These are phyloP conservation scores for Amanita rubescens DNA, from an alignment of 768 basidiomycete species.

Conservation along the genomic window DNA sequence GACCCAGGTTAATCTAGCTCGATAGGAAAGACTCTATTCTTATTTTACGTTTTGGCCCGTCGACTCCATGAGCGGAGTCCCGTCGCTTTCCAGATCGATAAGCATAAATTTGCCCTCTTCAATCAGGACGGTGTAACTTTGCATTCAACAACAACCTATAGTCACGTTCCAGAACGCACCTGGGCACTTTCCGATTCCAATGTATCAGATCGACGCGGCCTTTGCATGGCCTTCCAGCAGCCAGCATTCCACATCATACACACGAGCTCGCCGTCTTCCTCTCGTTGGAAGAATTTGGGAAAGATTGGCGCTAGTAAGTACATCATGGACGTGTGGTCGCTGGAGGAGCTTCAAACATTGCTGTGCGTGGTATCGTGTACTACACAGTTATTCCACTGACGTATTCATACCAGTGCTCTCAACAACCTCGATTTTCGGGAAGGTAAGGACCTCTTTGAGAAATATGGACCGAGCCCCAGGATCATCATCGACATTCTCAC, in stretches of 20 bases:
- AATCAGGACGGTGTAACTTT: background rate
- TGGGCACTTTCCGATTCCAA: constrained; percentile 1
- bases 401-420: constrained; percentile 7
- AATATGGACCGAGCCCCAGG: constrained; percentile 9
- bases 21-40: constrained; percentile 9
- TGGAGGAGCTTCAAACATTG: constrained; percentile 6
- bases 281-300: constrained; percentile 8
- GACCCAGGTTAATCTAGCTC: constrained; percentile 4
- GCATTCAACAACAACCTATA: background rate
- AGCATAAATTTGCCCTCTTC: constrained; percentile 2
- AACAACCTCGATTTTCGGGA: constrained; percentile 1
- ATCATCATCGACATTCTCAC: constrained; percentile 9
- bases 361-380: constrained; percentile 6
- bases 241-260: constrained; percentile 1
- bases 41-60: constrained; percentile 8
- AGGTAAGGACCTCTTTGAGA: constrained; percentile 8
- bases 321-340: constrained; percentile 9
- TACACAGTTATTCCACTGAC: constrained; percentile 7
- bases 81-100: constrained; percentile 7
- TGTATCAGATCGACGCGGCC: background rate
- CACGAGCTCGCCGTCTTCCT: constrained; percentile 7
- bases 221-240: background rate
- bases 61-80: constrained; percentile 6
- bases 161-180: background rate
- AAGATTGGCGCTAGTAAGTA: constrained; percentile 3